Evolutionary conservation across 768 basidiomycete genomes (phyloP).

Genomic region (Zangia roseola): DNA sequence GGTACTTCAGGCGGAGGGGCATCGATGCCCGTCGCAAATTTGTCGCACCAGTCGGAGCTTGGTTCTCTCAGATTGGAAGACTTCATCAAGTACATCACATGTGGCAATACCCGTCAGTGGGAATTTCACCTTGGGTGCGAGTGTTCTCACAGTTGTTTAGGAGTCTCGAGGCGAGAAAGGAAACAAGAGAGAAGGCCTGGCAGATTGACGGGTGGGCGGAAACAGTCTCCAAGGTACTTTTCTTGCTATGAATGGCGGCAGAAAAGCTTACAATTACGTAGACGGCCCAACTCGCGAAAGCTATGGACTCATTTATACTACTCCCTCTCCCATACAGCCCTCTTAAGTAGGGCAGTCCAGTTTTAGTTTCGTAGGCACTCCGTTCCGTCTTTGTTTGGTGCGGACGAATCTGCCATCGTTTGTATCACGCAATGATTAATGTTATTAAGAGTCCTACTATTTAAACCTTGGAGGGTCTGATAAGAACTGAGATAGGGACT

Average conservation of each 20-base stretch:
- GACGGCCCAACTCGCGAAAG: constrained; percentile 85
- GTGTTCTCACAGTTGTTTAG: constrained; percentile 35
- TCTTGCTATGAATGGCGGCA: constrained; percentile 13
- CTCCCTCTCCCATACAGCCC: constrained; percentile 80
- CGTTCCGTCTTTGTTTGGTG: background rate
- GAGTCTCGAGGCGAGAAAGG: constrained; percentile 76
- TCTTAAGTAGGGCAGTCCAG: constrained; percentile 53
- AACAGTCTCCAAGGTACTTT: constrained; percentile 80
- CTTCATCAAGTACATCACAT: constrained; percentile 91
- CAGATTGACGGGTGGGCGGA: constrained; percentile 93
- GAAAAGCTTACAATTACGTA: constrained; percentile 32
- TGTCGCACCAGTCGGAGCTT: constrained; percentile 85
- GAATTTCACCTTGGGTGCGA: constrained; percentile 2
- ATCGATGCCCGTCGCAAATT: constrained; percentile 91
- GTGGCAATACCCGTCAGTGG: constrained; percentile 91
- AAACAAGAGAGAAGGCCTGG: constrained; percentile 89
- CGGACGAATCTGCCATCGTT: background rate
- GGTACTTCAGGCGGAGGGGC: constrained; percentile 70
- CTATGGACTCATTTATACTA: constrained; percentile 87
- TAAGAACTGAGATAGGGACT: background rate
- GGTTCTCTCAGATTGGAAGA: constrained; percentile 86
- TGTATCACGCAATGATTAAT: background rate
- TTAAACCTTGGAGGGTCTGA: background rate
- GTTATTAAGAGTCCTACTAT: background rate
- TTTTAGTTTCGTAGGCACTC: background rate